These are phyloP conservation scores for Nakazawaea ernobii DNA, from an alignment of 805 yeast species.

Conservation along the genomic window DNA sequence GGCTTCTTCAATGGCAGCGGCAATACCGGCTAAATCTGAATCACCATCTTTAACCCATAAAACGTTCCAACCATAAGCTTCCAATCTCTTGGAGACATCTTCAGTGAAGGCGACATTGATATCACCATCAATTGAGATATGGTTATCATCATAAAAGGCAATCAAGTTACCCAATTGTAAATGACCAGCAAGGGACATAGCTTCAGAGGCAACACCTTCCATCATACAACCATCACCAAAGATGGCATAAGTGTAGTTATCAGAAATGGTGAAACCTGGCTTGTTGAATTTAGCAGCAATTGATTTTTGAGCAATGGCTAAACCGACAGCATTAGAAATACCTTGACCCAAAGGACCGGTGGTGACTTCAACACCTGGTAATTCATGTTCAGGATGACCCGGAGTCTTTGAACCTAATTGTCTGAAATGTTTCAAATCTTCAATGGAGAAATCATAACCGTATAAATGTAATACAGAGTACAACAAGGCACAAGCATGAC, in stretches of 20 bases:
- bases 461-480: conserved; percentile 80
- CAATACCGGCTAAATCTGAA: conserved; percentile 65
- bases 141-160: conserved; percentile 95
- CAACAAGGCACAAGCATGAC: conserved; percentile 90
- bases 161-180: conserved; percentile 88
- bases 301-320: conserved; percentile 91
- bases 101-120: conserved; percentile 90
- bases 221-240: conserved; percentile 97
- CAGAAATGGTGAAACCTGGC: conserved; percentile 68
- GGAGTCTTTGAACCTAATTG: conserved; percentile 89
- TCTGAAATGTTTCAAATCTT: conserved; percentile 87
- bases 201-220: conserved; percentile 97
- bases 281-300: conserved; percentile 91
- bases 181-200: conserved; percentile 94
- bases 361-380: conserved; percentile 93
- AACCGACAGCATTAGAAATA: conserved; percentile 91
- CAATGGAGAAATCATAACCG: conserved; percentile 77
- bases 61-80: conserved; percentile 93
- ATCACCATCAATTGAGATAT: conserved; percentile 93
- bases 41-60: conserved; percentile 75
- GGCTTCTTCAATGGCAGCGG: conserved; percentile 74
- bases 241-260: conserved; percentile 72
- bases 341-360: conserved; percentile 99
- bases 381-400: conserved; percentile 94
- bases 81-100: conserved; percentile 78